Conservation (phyloP, 495 filamentous ascomycete genomes). For the Aspergillus affinis region DNA sequence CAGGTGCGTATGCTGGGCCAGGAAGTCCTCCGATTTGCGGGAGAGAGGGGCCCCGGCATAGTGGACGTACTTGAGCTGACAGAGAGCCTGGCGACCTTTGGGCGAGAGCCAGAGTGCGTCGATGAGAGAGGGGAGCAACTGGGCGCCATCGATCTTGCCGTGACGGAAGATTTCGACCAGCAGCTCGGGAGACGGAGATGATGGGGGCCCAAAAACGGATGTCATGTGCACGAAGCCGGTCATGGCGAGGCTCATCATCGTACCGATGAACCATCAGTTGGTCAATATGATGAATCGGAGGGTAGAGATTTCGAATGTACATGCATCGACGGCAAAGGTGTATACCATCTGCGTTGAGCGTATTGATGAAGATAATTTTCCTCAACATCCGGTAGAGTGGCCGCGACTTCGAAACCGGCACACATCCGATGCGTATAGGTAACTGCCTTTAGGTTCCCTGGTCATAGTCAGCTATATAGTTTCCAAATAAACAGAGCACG, state of each 20-base stretch:
- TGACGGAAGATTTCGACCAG: slow-evolving; percentile 15
- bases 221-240: slow-evolving; percentile 17
- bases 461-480: background rate
- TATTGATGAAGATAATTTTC: slow-evolving; percentile 16
- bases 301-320: slow-evolving; percentile 9
- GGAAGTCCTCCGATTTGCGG: slow-evolving; percentile 17
- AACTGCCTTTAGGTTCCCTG: slow-evolving; percentile 30
- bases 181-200: slow-evolving; percentile 11
- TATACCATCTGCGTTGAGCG: slow-evolving; percentile 24
- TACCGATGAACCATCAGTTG: slow-evolving; percentile 19
- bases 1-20: slow-evolving; percentile 16
- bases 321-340: slow-evolving; percentile 28
- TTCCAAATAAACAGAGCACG: background rate
- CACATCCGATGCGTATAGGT: slow-evolving; percentile 31
- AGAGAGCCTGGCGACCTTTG: slow-evolving; percentile 19
- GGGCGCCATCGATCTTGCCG: slow-evolving; percentile 8
- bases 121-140: slow-evolving; percentile 17
- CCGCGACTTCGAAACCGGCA: slow-evolving; percentile 13
- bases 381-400: slow-evolving; percentile 17
- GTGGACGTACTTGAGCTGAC: slow-evolving; percentile 22
- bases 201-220: slow-evolving; percentile 22
- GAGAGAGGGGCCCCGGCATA: slow-evolving; percentile 29
- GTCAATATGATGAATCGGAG: too few relatives aligned
- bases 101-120: slow-evolving; percentile 18
- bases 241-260: slow-evolving; percentile 15